Base-by-base conservation (phyloP, 1,284 basidiomycete genomes). In the Trichosporon coremiiforme region DNA sequence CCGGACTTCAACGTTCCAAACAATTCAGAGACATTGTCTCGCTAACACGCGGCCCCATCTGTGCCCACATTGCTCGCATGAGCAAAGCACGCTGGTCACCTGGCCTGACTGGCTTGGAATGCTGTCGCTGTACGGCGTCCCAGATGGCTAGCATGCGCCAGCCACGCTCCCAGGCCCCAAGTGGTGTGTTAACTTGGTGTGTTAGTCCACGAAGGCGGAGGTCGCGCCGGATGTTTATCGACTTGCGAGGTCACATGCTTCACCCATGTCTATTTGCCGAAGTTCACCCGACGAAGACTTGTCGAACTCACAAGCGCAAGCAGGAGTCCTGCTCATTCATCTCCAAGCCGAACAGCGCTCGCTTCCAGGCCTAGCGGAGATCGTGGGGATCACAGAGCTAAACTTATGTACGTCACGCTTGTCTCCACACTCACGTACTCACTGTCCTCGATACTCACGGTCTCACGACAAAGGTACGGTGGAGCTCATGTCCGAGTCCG, bases 81-180 rank as follows among this genome's bases (percentile, higher is more conserved):
- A 53, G 12, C 22, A n/a, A n/a, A n/a, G 20, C 20, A 2, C 9
- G 20, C 17, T n/a, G 41, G 41, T 45, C 41, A 45, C 17, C 17
- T n/a, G 41, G 41, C 5, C 41, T n/a, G 41, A n/a, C n/a, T 53
- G 50, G 50, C 50, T 12, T 25, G 50, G 50, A 53, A 53, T 25
- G n/a, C n/a, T n/a, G n/a, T n/a, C n/a, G 50, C 8, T 22, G 50
- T 53, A 53, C 50, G 50, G 20, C 47, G 4, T 2, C 7, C 17
- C 47, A 50, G 50, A 53, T 53, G 50, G 50, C 50, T 53, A 53
- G 50, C 50, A 53, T 4, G 20, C n/a, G 50, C 50, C 50, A 53
- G 50, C 50, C 50, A 53, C 20, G 2, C 50, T 22, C 20, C 20
- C 50, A 53, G 17, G 15, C 3, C 2, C 10, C 2, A 45, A 5